These are phyloP conservation scores for Botryobasidium botryosum DNA, from an alignment of 768 basidiomycete genomes.

Conservation along the genomic window DNA sequence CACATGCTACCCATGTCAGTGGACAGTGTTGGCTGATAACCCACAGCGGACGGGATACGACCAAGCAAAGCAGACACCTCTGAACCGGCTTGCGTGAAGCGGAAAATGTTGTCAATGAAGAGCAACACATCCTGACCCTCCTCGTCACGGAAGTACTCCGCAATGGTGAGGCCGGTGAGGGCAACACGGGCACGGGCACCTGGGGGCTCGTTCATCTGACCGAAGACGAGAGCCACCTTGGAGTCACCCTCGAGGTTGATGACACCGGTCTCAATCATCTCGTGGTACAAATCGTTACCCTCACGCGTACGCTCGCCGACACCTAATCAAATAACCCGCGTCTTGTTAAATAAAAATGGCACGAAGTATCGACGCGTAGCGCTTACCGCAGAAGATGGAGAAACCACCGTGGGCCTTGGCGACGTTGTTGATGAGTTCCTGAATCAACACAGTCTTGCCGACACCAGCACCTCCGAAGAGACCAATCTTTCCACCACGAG, in stretches of 20 bases:
- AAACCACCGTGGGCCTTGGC: conserved; percentile 99
- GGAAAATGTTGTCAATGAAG: conserved; percentile 99
- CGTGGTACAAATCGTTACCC: conserved; percentile 98
- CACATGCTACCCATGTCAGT: conserved; percentile 99
- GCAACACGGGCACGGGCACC: conserved; percentile 99
- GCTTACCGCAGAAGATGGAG: conserved; percentile 92
- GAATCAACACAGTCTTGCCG: conserved; percentile 99
- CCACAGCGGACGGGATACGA: conserved; percentile 99
- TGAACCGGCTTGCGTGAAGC: conserved; percentile 99
- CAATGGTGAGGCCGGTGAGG: conserved; percentile 96
- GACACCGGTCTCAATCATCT: conserved; percentile 99
- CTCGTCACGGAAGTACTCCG: conserved; percentile 99
- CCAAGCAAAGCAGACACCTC: conserved; percentile 99
- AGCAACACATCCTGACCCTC: conserved; percentile 99
- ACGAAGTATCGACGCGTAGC: conserved; percentile 6
- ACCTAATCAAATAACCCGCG: conserved; percentile 31
- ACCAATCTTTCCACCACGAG: conserved; percentile 99
- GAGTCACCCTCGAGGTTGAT: conserved; percentile 99
- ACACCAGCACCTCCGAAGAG: conserved; percentile 99
- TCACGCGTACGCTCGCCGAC: conserved; percentile 99
- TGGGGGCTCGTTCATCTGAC: conserved; percentile 99
- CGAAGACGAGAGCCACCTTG: conserved; percentile 99
- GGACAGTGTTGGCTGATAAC: conserved; percentile 99
- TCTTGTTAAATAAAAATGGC: background rate
- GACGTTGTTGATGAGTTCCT: conserved; percentile 99